Evolutionary conservation across 345 rosid genomes (phyloP).

Genomic region (Excoecaria cochinchinensis): DNA sequence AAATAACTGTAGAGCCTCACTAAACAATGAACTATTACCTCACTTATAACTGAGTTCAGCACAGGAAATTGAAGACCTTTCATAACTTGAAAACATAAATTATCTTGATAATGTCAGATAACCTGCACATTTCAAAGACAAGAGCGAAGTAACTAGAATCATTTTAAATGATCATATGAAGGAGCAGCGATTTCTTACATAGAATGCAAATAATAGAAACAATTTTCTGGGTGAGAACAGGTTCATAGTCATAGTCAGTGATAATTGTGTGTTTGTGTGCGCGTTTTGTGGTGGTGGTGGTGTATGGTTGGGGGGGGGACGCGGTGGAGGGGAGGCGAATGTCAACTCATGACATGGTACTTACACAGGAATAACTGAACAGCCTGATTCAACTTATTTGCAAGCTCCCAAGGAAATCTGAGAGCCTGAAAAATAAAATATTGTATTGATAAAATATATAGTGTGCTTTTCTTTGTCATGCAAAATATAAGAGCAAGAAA

Average conservation of each 20-base stretch:
- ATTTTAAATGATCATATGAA: not conserved
- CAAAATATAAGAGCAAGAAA: not conserved
- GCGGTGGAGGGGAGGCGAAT: too few species aligned
- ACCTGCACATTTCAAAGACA: constrained; percentile 1
- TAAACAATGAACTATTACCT: constrained; percentile 3
- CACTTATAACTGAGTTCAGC: not conserved
- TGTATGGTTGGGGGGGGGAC: too few species aligned
- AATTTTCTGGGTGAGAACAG: not conserved
- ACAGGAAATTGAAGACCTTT: constrained; percentile 7
- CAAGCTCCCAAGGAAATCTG: constrained; percentile 61
- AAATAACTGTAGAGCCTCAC: not conserved
- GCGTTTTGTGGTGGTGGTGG: too few species aligned
- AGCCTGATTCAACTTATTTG: constrained; percentile 25
- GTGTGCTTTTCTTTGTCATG: not conserved
- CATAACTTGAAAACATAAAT: constrained; percentile 7
- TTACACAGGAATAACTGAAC: constrained; percentile 10
- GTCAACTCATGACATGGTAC: not conserved
- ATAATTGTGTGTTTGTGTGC: too few species aligned
- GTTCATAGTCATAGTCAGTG: too few species aligned
- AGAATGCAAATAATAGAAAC: not conserved
- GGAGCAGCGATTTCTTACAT: not conserved
- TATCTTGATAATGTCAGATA: constrained; percentile 9
- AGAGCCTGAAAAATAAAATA: constrained; percentile 48
- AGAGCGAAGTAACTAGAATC: not conserved
- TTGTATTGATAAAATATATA: not conserved